Evolutionary conservation across 2,329 filamentous ascomycete species (phyloP).

Genomic region (Nannizzia gypsea): DNA sequence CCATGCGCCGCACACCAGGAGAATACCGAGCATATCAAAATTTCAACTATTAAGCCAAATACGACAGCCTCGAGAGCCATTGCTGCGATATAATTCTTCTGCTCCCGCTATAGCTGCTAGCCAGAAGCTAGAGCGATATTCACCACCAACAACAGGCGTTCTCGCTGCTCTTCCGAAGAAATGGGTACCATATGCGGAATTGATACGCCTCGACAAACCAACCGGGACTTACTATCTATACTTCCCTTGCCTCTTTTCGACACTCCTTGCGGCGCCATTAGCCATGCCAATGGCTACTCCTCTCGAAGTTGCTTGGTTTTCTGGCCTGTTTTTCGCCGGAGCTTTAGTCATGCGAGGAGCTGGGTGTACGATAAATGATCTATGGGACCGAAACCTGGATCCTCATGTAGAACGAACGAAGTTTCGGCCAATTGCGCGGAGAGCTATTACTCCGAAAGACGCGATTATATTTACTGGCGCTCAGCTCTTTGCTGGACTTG

Average conservation of each 20-base stretch:
- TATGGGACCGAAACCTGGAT: constrained; percentile 44
- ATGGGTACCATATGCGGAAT: constrained; percentile 45
- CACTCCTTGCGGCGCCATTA: constrained; percentile 32
- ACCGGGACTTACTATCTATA: constrained; percentile 43
- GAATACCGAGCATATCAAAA: neutral
- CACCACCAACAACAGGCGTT: constrained; percentile 36
- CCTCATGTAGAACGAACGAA: constrained; percentile 41
- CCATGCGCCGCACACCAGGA: neutral
- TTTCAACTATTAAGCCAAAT: neutral
- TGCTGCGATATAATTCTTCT: neutral
- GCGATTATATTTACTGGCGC: constrained; percentile 35
- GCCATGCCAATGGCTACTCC: constrained; percentile 30
- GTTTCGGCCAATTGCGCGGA: constrained; percentile 41
- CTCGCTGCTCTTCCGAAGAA: constrained; percentile 36
- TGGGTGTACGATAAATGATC: constrained; percentile 46
- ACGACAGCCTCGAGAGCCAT: neutral
- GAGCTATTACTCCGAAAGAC: constrained; percentile 37
- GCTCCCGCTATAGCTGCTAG: neutral
- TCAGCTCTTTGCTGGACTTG: constrained; percentile 32
- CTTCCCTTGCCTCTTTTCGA: constrained; percentile 42
- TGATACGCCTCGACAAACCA: constrained; percentile 42
- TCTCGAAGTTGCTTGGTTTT: constrained; percentile 28
- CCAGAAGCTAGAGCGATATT: constrained; percentile 25
- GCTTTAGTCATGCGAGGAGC: constrained; percentile 41
- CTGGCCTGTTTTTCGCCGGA: constrained; percentile 31